These are phyloP conservation scores for grape (Vitis vinifera) DNA, from an alignment of 164 flowering plant species.

Conservation along the genomic window DNA sequence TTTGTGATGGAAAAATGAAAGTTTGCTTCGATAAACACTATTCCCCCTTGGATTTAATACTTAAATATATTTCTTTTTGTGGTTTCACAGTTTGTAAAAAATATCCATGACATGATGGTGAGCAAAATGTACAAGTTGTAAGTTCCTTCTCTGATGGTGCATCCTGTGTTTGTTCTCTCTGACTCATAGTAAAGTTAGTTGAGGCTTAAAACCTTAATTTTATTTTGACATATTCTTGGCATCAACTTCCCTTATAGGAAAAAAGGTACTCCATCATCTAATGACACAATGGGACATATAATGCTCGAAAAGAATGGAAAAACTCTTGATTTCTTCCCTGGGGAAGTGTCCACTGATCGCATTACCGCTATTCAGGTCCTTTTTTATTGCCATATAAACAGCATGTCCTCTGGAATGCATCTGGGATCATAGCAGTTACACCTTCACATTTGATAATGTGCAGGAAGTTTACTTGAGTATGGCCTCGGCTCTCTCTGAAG, in stretches of 20 bases:
- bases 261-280: constrained; percentile 35
- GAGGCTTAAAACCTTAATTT: constrained; percentile 6
- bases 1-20: no score
- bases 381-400: not conserved
- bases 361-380: constrained; percentile 84
- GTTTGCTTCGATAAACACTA: no score
- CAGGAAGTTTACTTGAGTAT: constrained; percentile 91
- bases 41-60: no score
- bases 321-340: constrained; percentile 59
- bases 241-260: constrained; percentile 40
- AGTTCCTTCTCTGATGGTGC: constrained; percentile 27
- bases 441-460: not conserved
- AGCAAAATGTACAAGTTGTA: constrained; percentile 79
- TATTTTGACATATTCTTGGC: constrained; percentile 8
- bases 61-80: not conserved
- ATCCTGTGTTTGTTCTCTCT: not conserved
- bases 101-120: constrained; percentile 87
- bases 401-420: not conserved
- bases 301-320: constrained; percentile 91
- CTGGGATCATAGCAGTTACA: not conserved
- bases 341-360: constrained; percentile 79
- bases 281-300: constrained; percentile 37
- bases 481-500: constrained; percentile 91
- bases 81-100: constrained; percentile 71
- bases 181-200: not conserved